A percentile compares a stretch with the other conserved stretches of the same genome.
Evolutionary conservation across 1,284 basidiomycete species (phyloP).

Genomic region (Vanrija sp.): DNA sequence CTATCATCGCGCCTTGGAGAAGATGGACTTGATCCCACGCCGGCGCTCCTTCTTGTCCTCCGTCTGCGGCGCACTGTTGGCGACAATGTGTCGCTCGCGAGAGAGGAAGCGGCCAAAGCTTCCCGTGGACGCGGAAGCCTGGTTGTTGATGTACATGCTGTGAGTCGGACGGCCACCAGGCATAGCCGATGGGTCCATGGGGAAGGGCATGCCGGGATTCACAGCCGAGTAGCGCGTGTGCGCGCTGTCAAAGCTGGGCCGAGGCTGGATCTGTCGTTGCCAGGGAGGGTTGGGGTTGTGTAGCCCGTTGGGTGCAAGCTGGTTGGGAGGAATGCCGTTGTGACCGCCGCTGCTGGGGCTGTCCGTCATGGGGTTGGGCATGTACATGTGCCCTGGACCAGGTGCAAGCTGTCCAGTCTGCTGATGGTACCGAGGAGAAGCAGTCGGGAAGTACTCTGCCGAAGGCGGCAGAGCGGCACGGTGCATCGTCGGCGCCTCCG

Average conservation of each 20-base stretch:
- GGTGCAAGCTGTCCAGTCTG: no score
- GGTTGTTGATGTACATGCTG: slow-evolving; percentile 31
- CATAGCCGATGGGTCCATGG: neutral
- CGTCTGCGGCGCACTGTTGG: slow-evolving; percentile 4
- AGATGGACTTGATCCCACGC: slow-evolving; percentile 19
- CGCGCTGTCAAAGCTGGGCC: slow-evolving; percentile 14
- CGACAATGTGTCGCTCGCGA: slow-evolving; percentile 1
- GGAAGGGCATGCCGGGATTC: no score
- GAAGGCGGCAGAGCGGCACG: slow-evolving; percentile 12
- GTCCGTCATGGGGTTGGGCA: no score
- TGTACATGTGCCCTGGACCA: no score
- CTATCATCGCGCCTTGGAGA: slow-evolving; percentile 8
- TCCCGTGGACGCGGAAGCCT: slow-evolving; percentile 18
- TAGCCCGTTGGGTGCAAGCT: no score
- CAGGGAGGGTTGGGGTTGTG: no score
- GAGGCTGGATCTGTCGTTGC: slow-evolving; percentile 15
- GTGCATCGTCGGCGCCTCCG: slow-evolving; percentile 9
- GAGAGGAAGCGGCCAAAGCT: slow-evolving; percentile 21
- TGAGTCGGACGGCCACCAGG: slow-evolving; percentile 16
- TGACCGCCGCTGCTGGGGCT: no score
- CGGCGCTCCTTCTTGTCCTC: slow-evolving; percentile 18
- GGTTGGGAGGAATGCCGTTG: no score
- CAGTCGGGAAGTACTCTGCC: slow-evolving; percentile 20
- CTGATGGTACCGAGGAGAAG: slow-evolving; percentile 16
- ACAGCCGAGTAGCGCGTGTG: no score